Evolutionary conservation across 75 land plant species (phyloP).

Genomic region (Ceratopteris richardii): DNA sequence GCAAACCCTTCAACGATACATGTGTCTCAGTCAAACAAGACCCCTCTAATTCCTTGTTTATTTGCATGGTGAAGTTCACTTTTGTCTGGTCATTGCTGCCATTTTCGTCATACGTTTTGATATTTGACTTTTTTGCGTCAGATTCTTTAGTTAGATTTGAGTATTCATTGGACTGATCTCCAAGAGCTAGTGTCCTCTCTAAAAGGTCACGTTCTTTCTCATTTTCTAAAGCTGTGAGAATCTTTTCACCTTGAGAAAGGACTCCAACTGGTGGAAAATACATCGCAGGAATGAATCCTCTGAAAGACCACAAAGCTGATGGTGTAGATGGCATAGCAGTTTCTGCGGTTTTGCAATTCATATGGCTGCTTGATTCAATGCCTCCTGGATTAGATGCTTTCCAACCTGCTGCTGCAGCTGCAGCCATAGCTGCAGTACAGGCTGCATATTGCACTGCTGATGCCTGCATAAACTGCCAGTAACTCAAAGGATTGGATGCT

Average conservation of each 20-base stretch:
- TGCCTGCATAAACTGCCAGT: conserved; percentile 3
- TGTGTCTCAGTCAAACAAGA: too few relatives aligned
- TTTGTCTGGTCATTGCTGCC: too few relatives aligned
- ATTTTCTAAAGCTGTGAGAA: too few relatives aligned
- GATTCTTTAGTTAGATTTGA: too few relatives aligned
- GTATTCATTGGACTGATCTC: too few relatives aligned
- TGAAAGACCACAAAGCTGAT: not conserved
- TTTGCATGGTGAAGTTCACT: not conserved
- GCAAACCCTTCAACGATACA: too few relatives aligned
- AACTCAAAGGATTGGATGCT: not conserved
- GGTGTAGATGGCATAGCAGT: not conserved
- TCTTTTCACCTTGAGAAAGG: too few relatives aligned
- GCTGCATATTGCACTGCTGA: conserved; percentile 4
- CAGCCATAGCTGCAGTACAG: conserved; percentile 1
- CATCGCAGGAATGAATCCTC: not conserved
- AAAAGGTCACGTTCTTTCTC: too few relatives aligned
- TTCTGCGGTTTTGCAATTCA: not conserved
- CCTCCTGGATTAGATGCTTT: not conserved
- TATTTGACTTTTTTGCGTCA: too few relatives aligned
- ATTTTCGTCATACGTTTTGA: too few relatives aligned
- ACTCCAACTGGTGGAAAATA: not conserved
- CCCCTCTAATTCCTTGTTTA: not conserved
- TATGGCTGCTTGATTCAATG: not conserved
- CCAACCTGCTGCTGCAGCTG: conserved; percentile 2
- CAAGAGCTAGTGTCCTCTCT: too few relatives aligned